phyloP scores from a whole-genome alignment of 1,284 basidiomycete genomes.

The Ceratobasidium sp. region DNA sequence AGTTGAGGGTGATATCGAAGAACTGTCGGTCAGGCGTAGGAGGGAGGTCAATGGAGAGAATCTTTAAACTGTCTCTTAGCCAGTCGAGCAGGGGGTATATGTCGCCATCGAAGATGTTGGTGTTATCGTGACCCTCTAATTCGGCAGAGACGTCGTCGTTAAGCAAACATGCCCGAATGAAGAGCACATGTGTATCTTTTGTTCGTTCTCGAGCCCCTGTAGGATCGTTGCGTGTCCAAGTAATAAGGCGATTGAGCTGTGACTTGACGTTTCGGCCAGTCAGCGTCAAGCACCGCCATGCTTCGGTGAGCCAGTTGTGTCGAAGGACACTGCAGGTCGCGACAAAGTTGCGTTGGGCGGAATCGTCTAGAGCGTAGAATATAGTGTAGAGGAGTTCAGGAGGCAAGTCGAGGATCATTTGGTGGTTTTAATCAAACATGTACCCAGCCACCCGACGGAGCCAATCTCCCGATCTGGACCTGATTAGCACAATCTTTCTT shows the following conservation, averaged over 20 bases:
- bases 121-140: slow-evolving; percentile 24
- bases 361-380: slow-evolving; percentile 21
- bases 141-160: slow-evolving; percentile 3
- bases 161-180: slow-evolving; percentile 34
- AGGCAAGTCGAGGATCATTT: slow-evolving; percentile 35
- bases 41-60: slow-evolving; percentile 33
- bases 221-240: slow-evolving; percentile 7
- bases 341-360: slow-evolving; percentile 1
- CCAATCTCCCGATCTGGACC: neutral
- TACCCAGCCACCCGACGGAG: slow-evolving; percentile 10
- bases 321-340: slow-evolving; percentile 31
- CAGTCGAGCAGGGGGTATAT: slow-evolving; percentile 8
- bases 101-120: slow-evolving; percentile 22
- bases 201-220: neutral
- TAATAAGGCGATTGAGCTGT: slow-evolving; percentile 17
- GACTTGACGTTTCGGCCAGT: slow-evolving; percentile 28
- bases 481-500: neutral
- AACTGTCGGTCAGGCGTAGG: slow-evolving; percentile 27
- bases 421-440: neutral
- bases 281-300: slow-evolving; percentile 30
- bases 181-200: neutral
- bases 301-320: slow-evolving; percentile 20
- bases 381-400: slow-evolving; percentile 30
- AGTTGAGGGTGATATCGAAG: slow-evolving; percentile 20
- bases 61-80: slow-evolving; percentile 12